Conservation (phyloP, 768 basidiomycete species). For the Candolleomyces aberdarensis region DNA sequence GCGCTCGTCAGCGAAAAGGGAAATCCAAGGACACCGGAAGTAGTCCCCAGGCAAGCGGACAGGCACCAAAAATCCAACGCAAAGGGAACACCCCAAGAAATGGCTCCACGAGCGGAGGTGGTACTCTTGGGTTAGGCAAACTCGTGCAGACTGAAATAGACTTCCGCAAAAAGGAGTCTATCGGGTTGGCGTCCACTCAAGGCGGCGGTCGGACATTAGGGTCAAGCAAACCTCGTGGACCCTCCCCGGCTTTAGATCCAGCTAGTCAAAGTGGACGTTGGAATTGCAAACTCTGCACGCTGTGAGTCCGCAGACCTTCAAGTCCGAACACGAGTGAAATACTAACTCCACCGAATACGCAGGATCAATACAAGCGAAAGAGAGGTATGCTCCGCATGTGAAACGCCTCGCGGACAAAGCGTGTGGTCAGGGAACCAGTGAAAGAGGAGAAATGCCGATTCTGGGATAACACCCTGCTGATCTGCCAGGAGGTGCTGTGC, state of each 20-base stretch:
- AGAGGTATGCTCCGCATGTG: constrained; percentile 62
- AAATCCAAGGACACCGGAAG: constrained; percentile 1
- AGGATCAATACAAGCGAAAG: constrained; percentile 44
- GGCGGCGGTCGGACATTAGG: constrained; percentile 24
- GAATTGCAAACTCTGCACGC: constrained; percentile 60
- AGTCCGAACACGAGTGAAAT: not conserved
- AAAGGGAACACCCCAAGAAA: too few species aligned
- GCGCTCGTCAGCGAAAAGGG: not conserved
- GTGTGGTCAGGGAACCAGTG: not conserved
- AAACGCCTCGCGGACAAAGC: constrained; percentile 39
- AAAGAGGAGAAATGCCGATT: not conserved
- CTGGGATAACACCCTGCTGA: too few species aligned
- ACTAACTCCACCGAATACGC: constrained; percentile 27
- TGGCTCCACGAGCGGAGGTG: not conserved
- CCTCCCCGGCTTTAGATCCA: not conserved
- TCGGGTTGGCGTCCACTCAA: constrained; percentile 37
- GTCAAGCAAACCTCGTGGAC: not conserved
- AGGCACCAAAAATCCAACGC: too few species aligned
- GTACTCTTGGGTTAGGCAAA: constrained; percentile 25
- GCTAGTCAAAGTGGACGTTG: constrained; percentile 28
- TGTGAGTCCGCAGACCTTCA: constrained; percentile 41
- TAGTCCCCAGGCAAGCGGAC: not conserved
- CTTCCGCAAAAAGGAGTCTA: constrained; percentile 40
- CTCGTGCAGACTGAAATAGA: constrained; percentile 42
- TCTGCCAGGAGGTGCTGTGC: too few species aligned